These are phyloP conservation scores for Phoma sp. DNA, from an alignment of 2,329 filamentous ascomycete species.

Conservation along the genomic window DNA sequence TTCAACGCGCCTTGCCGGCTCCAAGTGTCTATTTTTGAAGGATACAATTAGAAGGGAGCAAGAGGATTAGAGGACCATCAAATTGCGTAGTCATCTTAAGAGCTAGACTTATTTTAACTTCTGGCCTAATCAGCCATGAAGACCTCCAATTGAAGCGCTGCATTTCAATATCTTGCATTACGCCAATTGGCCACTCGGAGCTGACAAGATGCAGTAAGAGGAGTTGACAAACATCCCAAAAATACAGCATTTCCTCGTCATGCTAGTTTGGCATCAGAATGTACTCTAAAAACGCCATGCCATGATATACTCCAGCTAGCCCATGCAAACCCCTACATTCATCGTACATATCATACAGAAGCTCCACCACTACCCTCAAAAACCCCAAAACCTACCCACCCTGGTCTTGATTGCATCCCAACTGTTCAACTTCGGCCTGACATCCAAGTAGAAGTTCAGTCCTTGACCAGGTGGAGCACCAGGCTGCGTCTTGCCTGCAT, in stretches of 20 bases:
- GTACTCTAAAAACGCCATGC: slow-evolving; percentile 3
- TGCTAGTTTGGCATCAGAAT: not conserved
- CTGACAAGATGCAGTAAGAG: not conserved
- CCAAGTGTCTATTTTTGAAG: no score
- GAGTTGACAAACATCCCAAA: not conserved
- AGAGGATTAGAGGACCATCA: no score
- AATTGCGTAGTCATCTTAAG: no score
- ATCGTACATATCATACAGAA: slow-evolving; percentile 15
- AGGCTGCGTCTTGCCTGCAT: slow-evolving; percentile 69
- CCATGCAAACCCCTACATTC: not conserved
- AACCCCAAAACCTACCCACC: slow-evolving; percentile 54
- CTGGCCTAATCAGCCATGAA: no score
- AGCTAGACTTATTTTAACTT: no score
- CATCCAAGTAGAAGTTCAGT: slow-evolving; percentile 69
- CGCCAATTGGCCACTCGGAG: no score
- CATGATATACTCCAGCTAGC: not conserved
- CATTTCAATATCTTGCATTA: no score
- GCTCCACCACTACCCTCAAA: slow-evolving; percentile 33
- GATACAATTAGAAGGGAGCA: no score
- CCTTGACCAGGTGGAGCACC: slow-evolving; percentile 49
- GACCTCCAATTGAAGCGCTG: no score
- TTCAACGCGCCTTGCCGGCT: no score
- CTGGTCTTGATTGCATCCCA: slow-evolving; percentile 67
- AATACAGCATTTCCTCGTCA: not conserved
- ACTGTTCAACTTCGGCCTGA: slow-evolving; percentile 68